phyloP scores from a whole-genome alignment of 1,284 basidiomycete species.

The Ganoderma meredithae region DNA sequence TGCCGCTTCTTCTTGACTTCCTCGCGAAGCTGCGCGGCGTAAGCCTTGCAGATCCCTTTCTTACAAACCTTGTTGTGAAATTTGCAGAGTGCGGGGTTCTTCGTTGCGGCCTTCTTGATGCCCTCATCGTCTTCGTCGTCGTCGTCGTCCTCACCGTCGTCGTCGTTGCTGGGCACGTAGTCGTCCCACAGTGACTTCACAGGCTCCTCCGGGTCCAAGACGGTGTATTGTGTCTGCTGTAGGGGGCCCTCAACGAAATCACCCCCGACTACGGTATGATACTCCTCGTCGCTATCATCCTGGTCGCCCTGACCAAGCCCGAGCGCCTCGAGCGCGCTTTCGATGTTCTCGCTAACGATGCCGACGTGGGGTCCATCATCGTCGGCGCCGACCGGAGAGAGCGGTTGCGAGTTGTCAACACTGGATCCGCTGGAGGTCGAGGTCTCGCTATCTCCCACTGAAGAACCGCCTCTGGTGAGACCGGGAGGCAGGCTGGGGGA shows the following conservation, averaged over 20 bases:
- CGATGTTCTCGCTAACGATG: conserved; percentile 8
- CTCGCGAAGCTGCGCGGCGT: conserved; percentile 18
- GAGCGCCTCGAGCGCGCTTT: conserved; percentile 12
- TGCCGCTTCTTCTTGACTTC: conserved; percentile 14
- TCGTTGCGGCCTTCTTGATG: conserved; percentile 5
- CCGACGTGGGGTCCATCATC: not conserved
- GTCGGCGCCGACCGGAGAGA: not conserved
- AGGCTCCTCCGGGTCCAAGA: not conserved
- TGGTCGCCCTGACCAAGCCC: conserved; percentile 12
- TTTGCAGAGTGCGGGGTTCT: conserved; percentile 29
- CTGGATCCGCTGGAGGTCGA: conserved; percentile 12
- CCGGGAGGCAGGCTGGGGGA: conserved; percentile 18
- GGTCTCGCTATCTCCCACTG: not conserved
- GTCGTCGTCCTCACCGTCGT: conserved; percentile 14
- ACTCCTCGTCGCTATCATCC: conserved; percentile 18
- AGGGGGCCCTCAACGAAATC: not conserved
- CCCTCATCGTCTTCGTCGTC: conserved; percentile 15
- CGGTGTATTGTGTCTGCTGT: not conserved
- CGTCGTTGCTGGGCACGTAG: not conserved
- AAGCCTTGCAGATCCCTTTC: conserved; percentile 38
- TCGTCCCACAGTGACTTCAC: conserved; percentile 13
- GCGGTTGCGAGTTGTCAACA: conserved; percentile 2
- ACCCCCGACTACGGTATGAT: not conserved
- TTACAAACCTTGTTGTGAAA: conserved; percentile 36
- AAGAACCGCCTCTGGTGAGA: conserved; percentile 10